Percentiles rank a stretch among this genome's conserved stretches.
phyloP scores from a whole-genome alignment of 129 eudicot species.

The Lonicera japonica region DNA sequence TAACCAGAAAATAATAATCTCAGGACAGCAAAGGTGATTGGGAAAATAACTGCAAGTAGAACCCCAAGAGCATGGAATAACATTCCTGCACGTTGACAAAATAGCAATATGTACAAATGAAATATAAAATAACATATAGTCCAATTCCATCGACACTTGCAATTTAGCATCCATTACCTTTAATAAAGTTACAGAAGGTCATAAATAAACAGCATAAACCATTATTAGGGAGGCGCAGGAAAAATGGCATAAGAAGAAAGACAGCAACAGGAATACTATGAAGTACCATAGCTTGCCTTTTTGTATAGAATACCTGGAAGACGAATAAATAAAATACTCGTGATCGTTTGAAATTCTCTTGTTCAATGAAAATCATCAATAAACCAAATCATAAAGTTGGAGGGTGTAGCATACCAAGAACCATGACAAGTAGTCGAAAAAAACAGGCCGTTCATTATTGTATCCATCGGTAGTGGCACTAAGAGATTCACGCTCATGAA shows the following conservation, averaged over 20 bases:
- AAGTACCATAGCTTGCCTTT: slow-evolving; percentile 56
- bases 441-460: slow-evolving; percentile 53
- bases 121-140: not conserved
- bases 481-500: slow-evolving; percentile 36
- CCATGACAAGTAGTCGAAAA: slow-evolving; percentile 76
- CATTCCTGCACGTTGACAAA: slow-evolving; percentile 52
- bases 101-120: slow-evolving; percentile 12
- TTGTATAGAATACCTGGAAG: slow-evolving; percentile 19
- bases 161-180: slow-evolving; percentile 46
- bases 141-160: slow-evolving; percentile 4
- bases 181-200: slow-evolving; percentile 54
- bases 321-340: too few species aligned
- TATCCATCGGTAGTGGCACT: slow-evolving; percentile 22
- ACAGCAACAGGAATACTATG: slow-evolving; percentile 68
- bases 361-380: too few species aligned
- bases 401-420: slow-evolving; percentile 22
- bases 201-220: slow-evolving; percentile 47
- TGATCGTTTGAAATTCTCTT: too few species aligned
- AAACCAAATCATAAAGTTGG: not conserved
- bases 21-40: slow-evolving; percentile 50
- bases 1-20: slow-evolving; percentile 58
- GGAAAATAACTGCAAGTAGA: slow-evolving; percentile 52
- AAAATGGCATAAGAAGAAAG: slow-evolving; percentile 62
- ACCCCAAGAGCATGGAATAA: slow-evolving; percentile 57
- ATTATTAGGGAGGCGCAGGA: slow-evolving; percentile 38